These are phyloP conservation scores for Mycena maculata DNA, from an alignment of 768 basidiomycete genomes.

Conservation along the genomic window DNA sequence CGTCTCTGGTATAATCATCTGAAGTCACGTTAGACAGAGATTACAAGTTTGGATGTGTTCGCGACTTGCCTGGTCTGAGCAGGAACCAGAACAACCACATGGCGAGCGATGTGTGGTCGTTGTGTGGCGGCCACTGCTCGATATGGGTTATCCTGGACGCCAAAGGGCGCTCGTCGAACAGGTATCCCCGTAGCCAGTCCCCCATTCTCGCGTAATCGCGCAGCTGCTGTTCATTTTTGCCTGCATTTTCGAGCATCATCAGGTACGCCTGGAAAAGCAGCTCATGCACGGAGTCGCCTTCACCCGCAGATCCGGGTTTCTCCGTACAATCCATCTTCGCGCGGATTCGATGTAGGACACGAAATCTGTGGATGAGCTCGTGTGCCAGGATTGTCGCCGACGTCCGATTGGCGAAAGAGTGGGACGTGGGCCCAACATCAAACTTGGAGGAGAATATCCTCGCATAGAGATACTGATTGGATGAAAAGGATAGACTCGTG, in stretches of 20 bases:
- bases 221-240: conserved; percentile 77
- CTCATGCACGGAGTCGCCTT: conserved; percentile 51
- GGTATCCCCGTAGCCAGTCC: conserved; percentile 73
- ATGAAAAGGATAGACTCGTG: conserved; percentile 58
- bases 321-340: conserved; percentile 52
- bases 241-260: conserved; percentile 86
- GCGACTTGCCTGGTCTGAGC: conserved; percentile 65
- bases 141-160: conserved; percentile 54
- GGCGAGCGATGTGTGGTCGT: conserved; percentile 65
- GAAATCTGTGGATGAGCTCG: conserved; percentile 75
- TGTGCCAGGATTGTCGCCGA: conserved; percentile 61
- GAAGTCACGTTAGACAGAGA: conserved; percentile 12
- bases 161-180: conserved; percentile 70
- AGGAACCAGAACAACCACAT: conserved; percentile 89
- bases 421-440: conserved; percentile 62
- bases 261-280: conserved; percentile 76
- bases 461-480: conserved; percentile 79
- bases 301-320: conserved; percentile 37
- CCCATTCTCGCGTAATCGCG: conserved; percentile 73
- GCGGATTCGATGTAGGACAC: conserved; percentile 67
- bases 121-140: conserved; percentile 68
- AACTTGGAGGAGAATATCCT: conserved; percentile 77
- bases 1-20: conserved; percentile 63
- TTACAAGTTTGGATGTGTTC: not conserved
- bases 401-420: conserved; percentile 56